Base-by-base conservation (phyloP, 305 asterid species). In the Fraxinus latifolia region DNA sequence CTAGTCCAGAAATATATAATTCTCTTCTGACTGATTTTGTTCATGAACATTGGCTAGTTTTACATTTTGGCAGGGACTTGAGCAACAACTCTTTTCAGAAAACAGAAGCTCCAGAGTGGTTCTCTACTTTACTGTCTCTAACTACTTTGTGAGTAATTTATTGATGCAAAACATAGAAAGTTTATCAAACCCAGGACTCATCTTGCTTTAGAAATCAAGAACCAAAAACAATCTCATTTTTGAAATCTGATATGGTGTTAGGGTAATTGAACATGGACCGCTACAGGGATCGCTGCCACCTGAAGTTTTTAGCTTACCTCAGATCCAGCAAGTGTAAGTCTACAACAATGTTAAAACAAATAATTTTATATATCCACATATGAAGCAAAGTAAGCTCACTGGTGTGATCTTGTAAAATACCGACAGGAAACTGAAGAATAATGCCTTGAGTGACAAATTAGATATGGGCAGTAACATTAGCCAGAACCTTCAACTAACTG, bases 281-380 rank as follows among this genome's bases (percentile, higher is more conserved):
- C 78, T 95, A 39, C 90, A 91, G 84, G 99, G 99, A 84, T 36
- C 90, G 1, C 85, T 95, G 79, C 97, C 98, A 14, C 84, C 89
- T 77, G 89, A 82, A 73, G 82, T 92, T 37, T 93, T 95, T 89
- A 84, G 85, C 72, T 90, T 91, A 84, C 92, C 98, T 79, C 94
- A 91, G 85, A 87, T 94, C 82, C 92, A 92, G 87, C 97, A 93
- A 94, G 97, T 94, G 98, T 92, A 87, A 91, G 97, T 89, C 78
- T 62, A 47, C 50, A 77, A 36, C 47, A 11, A 21, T 14, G 53
- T 82, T 21, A 5, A 74, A 65, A 42, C 31, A 60, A 70, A 1
- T 47, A 7, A 17, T 19, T 50, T 19, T 42, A 32, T 74, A 76
- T 50, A 27, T 44, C 53, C 17, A 21, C n/a, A 32, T 15, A 60